Conservation (phyloP, 257 asterid species). For the Nicotiana paniculata region DNA sequence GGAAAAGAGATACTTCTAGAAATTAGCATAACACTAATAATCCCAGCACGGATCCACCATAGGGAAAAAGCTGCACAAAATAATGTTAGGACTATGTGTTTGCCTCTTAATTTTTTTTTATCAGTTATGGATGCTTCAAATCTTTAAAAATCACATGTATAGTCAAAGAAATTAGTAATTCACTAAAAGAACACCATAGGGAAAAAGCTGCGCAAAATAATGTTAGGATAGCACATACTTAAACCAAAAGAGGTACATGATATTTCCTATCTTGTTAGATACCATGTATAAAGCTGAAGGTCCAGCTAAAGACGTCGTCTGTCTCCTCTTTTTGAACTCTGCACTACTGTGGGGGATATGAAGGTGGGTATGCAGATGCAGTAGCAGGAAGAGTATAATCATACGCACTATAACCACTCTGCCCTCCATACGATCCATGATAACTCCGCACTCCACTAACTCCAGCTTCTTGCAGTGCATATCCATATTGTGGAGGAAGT, state of each 20-base stretch:
- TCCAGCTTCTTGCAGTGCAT: constrained; percentile 8
- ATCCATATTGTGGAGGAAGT: constrained; percentile 10
- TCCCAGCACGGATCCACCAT: too few species aligned
- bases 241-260: neutral
- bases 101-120: too few species aligned
- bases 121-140: too few species aligned
- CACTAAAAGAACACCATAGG: neutral
- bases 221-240: neutral
- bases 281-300: neutral
- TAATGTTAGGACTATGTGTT: too few species aligned
- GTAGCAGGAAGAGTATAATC: constrained; percentile 10
- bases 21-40: too few species aligned
- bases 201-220: neutral
- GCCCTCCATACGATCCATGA: constrained; percentile 11
- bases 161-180: too few species aligned
- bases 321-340: neutral
- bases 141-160: too few species aligned
- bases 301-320: neutral
- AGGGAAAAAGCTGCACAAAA: too few species aligned
- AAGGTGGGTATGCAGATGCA: constrained; percentile 11
- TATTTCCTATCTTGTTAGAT: neutral
- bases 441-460: constrained; percentile 1
- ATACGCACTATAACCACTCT: constrained; percentile 7
- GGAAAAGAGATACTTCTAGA: too few species aligned
- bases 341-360: constrained; percentile 13